Evolutionary conservation across 139 green algal species (phyloP).

Genomic region (Tetradesmus lagerheimii): DNA sequence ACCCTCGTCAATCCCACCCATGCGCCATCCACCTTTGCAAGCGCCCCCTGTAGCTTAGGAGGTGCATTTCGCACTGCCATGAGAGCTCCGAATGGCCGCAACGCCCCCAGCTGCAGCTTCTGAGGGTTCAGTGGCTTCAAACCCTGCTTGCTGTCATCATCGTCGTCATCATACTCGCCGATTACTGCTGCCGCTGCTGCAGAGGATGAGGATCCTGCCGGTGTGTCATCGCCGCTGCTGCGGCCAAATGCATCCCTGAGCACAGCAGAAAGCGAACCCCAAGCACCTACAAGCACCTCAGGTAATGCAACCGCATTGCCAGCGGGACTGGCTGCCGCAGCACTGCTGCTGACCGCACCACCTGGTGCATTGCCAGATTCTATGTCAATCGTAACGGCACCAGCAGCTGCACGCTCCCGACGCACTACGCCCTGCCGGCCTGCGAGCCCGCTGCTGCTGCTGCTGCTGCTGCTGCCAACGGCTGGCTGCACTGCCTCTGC

Average conservation of each 20-base stretch:
- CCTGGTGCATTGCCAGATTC: not conserved
- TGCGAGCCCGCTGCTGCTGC: not conserved
- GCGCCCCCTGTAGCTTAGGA: not conserved
- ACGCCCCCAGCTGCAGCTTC: not conserved
- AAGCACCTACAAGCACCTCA: not conserved
- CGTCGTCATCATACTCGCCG: not conserved
- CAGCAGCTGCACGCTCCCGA: not conserved
- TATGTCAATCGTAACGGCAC: not conserved
- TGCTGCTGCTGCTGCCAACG: not conserved
- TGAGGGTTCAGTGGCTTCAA: not conserved
- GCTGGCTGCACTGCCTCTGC: not conserved
- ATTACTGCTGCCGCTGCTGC: not conserved
- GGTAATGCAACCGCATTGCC: not conserved
- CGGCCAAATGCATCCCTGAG: not conserved
- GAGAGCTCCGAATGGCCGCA: conserved; percentile 23
- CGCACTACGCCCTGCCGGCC: not conserved
- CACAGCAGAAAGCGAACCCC: not conserved
- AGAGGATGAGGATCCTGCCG: not conserved
- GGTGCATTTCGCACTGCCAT: conserved; percentile 6
- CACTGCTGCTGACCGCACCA: not conserved
- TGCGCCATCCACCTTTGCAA: conserved; percentile 10
- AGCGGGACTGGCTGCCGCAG: not conserved
- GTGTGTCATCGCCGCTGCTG: not conserved
- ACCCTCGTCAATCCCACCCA: not conserved
- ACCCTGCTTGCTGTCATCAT: conserved; percentile 32